Evolutionary conservation across 495 filamentous ascomycete species (phyloP), one percentile per base, ranked within the genome.

Genomic region (Pseudomonodictys pantanalensis): DNA sequence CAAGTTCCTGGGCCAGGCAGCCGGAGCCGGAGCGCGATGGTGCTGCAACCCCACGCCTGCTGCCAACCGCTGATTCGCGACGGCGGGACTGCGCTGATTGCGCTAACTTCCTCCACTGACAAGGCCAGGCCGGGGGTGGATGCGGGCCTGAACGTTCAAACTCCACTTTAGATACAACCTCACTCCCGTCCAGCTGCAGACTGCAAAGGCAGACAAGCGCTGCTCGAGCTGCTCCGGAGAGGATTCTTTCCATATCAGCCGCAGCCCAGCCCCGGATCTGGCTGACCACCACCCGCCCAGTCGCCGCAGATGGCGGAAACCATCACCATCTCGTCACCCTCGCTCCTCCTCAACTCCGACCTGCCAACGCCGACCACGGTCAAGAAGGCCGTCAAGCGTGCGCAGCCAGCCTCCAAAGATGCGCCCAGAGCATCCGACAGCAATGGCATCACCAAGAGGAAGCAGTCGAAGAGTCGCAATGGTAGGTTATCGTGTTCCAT

Each of bases 401-500:
- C 55, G 48, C 69, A 32, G 30, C 73, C 61, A 33, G 38, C 73
- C 24, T 35, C 68, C 28, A 72, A 70, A 48, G 52, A 42, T 17
- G 38, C 23, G 33, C 25, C 56, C 62, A 50, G 54, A 35, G 41
- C 44, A 26, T 54, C 58, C 26, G 39, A 64, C 41, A 39, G 33
- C 57, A 72, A 58, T 32, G 65, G 48, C 52, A 66, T 69, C 56
- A 69, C 69, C 28, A 90, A 88, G 65, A 83, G 83, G 7, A 92
- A 90, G 65, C 88, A 91, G 73, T 87, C 85, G 46, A 92, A 92
- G 69, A 91, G 88, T 72, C 83, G 88, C 65, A 90, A 91, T 79
- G 88, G 88, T 89, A 83, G 57, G 79, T 35, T 15, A 2, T 24
- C 20, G 26, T 12, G 9, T 26, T 12, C 28, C 17, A 15, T 25